Evolutionary conservation across 805 yeast species (phyloP), one percentile per base, ranked within the genome.

Genomic region (Candida maltosa): DNA sequence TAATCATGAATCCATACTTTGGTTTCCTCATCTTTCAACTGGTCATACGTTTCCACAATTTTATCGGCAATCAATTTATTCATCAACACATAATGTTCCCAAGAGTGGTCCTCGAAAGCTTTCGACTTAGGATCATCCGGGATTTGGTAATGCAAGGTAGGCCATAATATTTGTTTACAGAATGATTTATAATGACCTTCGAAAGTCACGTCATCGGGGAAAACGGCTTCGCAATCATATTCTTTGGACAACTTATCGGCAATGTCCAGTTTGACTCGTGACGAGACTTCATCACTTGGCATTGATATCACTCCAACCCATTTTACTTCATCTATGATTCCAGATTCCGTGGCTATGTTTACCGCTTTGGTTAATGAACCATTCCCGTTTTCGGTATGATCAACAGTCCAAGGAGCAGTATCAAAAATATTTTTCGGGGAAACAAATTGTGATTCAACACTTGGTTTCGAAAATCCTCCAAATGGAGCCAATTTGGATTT

Each of bases 141-240:
- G 25, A 91, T 86, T 58, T 91, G 96, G 55, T 93, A 93, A 48
- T 77, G 81, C 44, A 93, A 72, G 2, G 96, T 87, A 21, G 98
- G 98, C 97, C 97, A 93, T 42, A 93, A 65, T 26, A 93, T 86
- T 51, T 89, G 94, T 59, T 93, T 93, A 58, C 97, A 91, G 57
- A 84, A 93, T 34, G 87, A 85, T 39, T 78, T 79, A 58, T 93
- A 93, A 53, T 89, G 96, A 15, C 97, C 97, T 51, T 83, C 84
- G 48, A 87, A 87, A 1, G 87, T 79, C 20, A 76, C 60, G 58
- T 93, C 97, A 45, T 76, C 76, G 2, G 91, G 80, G 40, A 76
- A 78, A 2, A 88, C 85, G 0, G 87, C 78, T 39, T 72, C 74
- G 26, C 82, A 76, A 38, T 75, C 52, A 53, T 76, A 81, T 3